Base-by-base conservation (phyloP, 2,329 filamentous ascomycete species). In the Aspergillus sp. region DNA sequence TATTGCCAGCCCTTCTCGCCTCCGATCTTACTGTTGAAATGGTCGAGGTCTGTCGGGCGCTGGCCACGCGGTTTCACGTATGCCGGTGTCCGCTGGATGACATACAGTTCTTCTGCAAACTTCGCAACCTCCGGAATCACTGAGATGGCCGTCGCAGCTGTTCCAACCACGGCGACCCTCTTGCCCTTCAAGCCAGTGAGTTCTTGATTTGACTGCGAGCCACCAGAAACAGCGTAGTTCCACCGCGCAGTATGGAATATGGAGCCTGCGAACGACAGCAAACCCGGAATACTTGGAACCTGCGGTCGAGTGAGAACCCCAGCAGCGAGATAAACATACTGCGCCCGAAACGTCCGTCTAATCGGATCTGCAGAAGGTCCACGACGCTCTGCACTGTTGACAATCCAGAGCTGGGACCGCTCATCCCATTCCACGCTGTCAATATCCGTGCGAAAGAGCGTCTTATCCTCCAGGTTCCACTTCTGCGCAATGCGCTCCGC, bases 401-500 rank as follows among this genome's bases (percentile, higher is more conserved):
- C 25, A n/a, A 15, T 44, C 53, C 53, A 56, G 6, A 12, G 17
- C 2, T 14, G 4, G 2, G 17, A 2, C 2, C 19, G 17, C 5
- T 50, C 45, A 19, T 56, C 33, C 53, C 53, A 56, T 12, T 23
- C 4, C 6, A 43, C 9, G 1, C 8, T 17, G 3, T 37, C 4
- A 2, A 50, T 6, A 4, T 39, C 41, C 12, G 46, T 37, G 1
- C 46, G 45, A 27, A 56, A 55, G 8, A 49, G 17, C 2, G 14
- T 19, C 3, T 40, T 27, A 2, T 14, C 17, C 5, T 9, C 14
- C 11, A 56, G 25, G 4, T 27, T 12, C 53, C 53, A 50, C 5
- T 50, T 35, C 6, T 25, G 17, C 1, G 45, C 62, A 35, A 64
- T 56, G 9, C 21, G 27, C 15, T 60, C 46, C 6, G 55, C 57